Conservation (phyloP, 2,329 filamentous ascomycete genomes). For the Scedosporium dehoogii region DNA sequence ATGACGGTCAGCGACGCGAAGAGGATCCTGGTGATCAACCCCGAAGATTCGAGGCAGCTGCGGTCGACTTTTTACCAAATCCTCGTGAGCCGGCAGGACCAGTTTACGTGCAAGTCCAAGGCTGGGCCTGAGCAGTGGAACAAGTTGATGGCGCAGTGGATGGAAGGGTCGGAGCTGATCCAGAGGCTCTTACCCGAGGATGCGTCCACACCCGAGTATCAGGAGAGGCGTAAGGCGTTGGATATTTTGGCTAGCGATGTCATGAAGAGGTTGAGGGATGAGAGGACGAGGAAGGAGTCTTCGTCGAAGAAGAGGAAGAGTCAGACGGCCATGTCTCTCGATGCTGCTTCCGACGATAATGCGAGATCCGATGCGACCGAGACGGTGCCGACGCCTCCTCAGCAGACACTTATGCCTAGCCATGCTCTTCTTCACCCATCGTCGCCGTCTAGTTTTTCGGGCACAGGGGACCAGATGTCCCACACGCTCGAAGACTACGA, state of each 20-base stretch:
- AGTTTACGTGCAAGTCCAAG: constrained; percentile 65
- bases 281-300: constrained; percentile 46
- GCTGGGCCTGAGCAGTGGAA: constrained; percentile 63
- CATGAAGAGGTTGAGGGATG: constrained; percentile 65
- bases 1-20: constrained; percentile 69
- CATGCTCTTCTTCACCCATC: not conserved
- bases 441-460: not conserved
- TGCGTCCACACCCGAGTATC: constrained; percentile 40
- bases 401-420: not conserved
- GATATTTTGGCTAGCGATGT: constrained; percentile 67
- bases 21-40: constrained; percentile 40
- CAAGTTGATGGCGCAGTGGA: constrained; percentile 59
- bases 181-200: constrained; percentile 41
- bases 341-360: not conserved
- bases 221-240: constrained; percentile 51
- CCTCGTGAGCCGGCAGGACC: constrained; percentile 42
- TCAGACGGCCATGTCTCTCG: not conserved
- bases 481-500: constrained; percentile 8
- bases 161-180: constrained; percentile 45
- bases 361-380: not conserved
- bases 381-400: not conserved
- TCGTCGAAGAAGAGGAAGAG: constrained; percentile 11
- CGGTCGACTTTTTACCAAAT: constrained; percentile 57
- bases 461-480: constrained; percentile 13
- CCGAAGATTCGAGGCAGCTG: constrained; percentile 42